These are phyloP conservation scores for Falciphora oryzae DNA, from an alignment of 2,329 filamentous ascomycete species.

Conservation along the genomic window DNA sequence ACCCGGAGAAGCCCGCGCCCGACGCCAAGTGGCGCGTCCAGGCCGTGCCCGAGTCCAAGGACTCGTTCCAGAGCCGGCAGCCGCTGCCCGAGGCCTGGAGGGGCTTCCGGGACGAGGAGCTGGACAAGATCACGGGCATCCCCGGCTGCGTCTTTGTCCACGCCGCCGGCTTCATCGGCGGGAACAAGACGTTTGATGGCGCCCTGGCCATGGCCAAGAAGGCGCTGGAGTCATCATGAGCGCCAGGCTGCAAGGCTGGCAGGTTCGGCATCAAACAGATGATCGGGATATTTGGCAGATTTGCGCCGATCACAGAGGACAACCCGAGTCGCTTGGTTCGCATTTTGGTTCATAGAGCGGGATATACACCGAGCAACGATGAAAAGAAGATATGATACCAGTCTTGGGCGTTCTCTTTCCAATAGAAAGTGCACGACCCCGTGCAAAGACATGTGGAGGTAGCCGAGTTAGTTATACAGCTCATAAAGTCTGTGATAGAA, in stretches of 20 bases:
- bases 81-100: constrained; percentile 88
- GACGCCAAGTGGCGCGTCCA: constrained; percentile 90
- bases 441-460: neutral
- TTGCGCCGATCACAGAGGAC: neutral
- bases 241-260: neutral
- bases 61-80: constrained; percentile 88
- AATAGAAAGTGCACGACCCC: neutral
- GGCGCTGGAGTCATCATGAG: constrained; percentile 44
- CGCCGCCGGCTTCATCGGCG: constrained; percentile 91
- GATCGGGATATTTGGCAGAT: neutral
- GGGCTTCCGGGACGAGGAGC: constrained; percentile 78
- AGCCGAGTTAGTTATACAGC: too few relatives aligned
- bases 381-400: neutral
- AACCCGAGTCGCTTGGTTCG: neutral
- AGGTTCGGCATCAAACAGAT: neutral
- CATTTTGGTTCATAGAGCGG: neutral
- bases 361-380: neutral
- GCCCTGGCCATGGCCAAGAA: constrained; percentile 79
- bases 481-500: too few relatives aligned
- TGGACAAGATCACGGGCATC: constrained; percentile 66
- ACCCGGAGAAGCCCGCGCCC: constrained; percentile 72
- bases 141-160: constrained; percentile 86
- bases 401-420: neutral
- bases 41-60: constrained; percentile 76
- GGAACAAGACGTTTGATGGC: constrained; percentile 87